Evolutionary conservation across 495 filamentous ascomycete species (phyloP).

Genomic region (Parathielavia hyrcaniae): DNA sequence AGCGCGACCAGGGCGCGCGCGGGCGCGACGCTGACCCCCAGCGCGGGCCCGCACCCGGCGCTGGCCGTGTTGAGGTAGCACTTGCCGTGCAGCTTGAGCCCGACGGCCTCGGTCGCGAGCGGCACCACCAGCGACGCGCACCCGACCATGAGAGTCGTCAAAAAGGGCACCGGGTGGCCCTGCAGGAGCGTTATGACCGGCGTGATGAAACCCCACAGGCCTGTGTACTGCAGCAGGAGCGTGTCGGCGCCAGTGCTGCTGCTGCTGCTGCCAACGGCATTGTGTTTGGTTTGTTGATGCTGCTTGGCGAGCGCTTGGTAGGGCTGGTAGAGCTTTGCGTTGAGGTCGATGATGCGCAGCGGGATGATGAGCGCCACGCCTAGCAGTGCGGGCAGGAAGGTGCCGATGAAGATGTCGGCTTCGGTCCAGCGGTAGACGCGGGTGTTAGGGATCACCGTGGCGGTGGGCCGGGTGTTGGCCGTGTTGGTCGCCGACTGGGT

Average conservation of each 20-base stretch:
- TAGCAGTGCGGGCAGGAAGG: constrained; percentile 32
- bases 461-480: not conserved
- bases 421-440: constrained; percentile 24
- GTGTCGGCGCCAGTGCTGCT: constrained; percentile 22
- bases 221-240: constrained; percentile 30
- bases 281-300: too few species aligned
- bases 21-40: constrained; percentile 28
- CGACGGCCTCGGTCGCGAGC: constrained; percentile 34
- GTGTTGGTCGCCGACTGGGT: constrained; percentile 12
- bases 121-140: constrained; percentile 30
- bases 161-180: constrained; percentile 29
- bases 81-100: constrained; percentile 33
- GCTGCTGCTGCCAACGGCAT: not conserved
- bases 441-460: constrained; percentile 18
- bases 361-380: constrained; percentile 31
- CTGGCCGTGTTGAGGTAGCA: constrained; percentile 26
- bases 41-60: constrained; percentile 26
- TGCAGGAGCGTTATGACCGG: constrained; percentile 24
- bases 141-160: constrained; percentile 29
- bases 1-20: constrained; percentile 27
- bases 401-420: constrained; percentile 33
- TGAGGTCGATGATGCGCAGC: constrained; percentile 35
- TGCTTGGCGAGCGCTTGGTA: constrained; percentile 29
- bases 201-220: constrained; percentile 23
- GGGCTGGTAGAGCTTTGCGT: constrained; percentile 38